phyloP scores from a whole-genome alignment of 345 rosid genomes.

The Citrus medica region DNA sequence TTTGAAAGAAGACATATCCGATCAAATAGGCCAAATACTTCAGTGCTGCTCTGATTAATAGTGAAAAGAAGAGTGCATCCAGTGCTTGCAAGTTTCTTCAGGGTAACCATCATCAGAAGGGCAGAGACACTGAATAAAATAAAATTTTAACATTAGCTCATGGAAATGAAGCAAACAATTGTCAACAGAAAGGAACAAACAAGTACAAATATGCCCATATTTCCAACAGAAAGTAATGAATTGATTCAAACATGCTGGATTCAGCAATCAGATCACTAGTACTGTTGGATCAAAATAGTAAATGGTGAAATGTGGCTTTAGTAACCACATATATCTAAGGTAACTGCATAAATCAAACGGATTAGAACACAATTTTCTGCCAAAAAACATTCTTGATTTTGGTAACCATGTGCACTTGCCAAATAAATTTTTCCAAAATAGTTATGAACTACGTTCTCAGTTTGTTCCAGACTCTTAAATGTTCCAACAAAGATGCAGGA shows the following conservation, averaged over 20 bases:
- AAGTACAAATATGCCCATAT: not conserved
- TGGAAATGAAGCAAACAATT: not conserved
- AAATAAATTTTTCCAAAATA: not conserved
- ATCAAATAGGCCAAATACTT: slow-evolving; percentile 99
- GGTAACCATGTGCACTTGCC: too few species aligned
- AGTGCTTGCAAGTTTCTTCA: slow-evolving; percentile 93
- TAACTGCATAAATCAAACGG: not conserved
- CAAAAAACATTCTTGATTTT: not conserved
- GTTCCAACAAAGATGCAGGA: not conserved
- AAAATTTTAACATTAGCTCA: slow-evolving; percentile 10
- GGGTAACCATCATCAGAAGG: slow-evolving; percentile 97
- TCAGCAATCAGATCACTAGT: not conserved
- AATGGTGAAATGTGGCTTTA: not conserved
- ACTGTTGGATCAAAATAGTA: not conserved
- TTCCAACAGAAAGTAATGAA: slow-evolving; percentile 1
- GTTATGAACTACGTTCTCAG: not conserved
- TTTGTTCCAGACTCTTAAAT: not conserved
- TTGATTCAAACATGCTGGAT: not conserved
- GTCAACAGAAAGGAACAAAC: slow-evolving; percentile 1
- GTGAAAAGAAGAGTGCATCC: slow-evolving; percentile 96
- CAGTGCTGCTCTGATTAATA: slow-evolving; percentile 92
- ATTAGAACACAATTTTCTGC: not conserved
- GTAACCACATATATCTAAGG: not conserved
- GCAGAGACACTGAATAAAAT: slow-evolving; percentile 75
- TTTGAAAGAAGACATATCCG: slow-evolving; percentile 95